Conservation (phyloP, 352 stramenopile genomes). For the Saprolegnia diclina region DNA sequence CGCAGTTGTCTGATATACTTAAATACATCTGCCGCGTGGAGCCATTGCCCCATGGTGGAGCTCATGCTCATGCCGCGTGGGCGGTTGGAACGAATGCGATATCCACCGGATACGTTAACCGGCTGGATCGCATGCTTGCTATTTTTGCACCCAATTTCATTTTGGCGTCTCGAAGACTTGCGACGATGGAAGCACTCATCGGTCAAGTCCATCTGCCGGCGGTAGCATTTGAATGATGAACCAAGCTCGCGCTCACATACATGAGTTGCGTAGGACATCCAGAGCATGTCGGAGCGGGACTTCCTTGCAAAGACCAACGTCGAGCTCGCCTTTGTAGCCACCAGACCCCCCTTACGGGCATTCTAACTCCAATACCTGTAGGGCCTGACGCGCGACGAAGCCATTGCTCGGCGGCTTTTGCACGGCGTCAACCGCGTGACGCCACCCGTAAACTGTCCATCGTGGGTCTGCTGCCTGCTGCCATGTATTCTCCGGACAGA, state of each 20-base stretch:
- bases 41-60: no score
- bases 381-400: constrained; percentile 66
- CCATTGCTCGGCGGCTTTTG: constrained; percentile 53
- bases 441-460: constrained; percentile 88
- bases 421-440: constrained; percentile 87
- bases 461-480: constrained; percentile 91
- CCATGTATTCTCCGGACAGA: constrained; percentile 88
- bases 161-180: background rate
- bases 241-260: background rate
- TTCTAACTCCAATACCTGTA: background rate
- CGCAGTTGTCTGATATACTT: no score
- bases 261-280: constrained; percentile 19
- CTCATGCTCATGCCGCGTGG: background rate
- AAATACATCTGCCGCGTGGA: no score
- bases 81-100: background rate
- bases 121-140: constrained; percentile 11
- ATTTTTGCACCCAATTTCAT: constrained; percentile 16
- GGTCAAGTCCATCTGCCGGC: constrained; percentile 26
- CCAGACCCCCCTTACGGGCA: no score
- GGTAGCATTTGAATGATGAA: background rate
- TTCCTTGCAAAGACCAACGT: constrained; percentile 28
- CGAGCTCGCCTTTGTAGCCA: constrained; percentile 26
- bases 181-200: constrained; percentile 23
- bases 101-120: background rate
- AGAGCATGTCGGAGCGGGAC: constrained; percentile 27